Base-by-base conservation (phyloP, 2,329 filamentous ascomycete genomes). In the Diaporthe longicolla region DNA sequence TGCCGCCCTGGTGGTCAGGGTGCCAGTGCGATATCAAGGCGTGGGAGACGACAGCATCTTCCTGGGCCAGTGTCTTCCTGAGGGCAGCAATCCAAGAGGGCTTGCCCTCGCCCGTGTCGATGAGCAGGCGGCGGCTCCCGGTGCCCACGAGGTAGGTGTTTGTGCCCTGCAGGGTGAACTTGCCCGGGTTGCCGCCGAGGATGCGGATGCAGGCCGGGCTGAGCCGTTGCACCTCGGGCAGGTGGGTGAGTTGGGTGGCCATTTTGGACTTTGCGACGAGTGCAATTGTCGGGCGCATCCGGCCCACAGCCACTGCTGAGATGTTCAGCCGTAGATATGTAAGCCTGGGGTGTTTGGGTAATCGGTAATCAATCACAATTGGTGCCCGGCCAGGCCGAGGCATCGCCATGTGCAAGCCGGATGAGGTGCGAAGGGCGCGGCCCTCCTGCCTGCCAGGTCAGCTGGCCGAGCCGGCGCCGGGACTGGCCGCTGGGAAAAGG, bases 101-200 rank as follows among this genome's bases (percentile, higher is more conserved):
- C 73, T 87, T 89, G 61, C 96, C 97, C 82, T 98, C 93, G 65
- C 94, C 97, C 0, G 95, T 98, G 84, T 99, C 97, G 79, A 99
- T 91, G 29, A 99, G 89, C 74, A 98, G 88, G 13, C 97, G 92
- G 9, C 85, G 84, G 8, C 85, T 82, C 4, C 95, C 96, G 9
- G 89, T 92, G 74, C 97, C 97, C 74, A 99, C 80, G 24, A 99
- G 89, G 82, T 99, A 99, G 45, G 97, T 99, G 83, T 99, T 99
- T 78, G 97, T 98, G 76, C 95, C 93, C 83, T 93, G 90, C 15
- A 93, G 84, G 6, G 90, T 89, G 79, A 92, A 92, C 86, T 97
- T 98, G 80, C 94, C 91, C 17, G 97, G 96, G 83, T 99, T 99
- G 11, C 94, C 95, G 74, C 93, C 97, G 24, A 98, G 87, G 76